These are phyloP conservation scores for Emmonsia crescens DNA, from an alignment of 2,329 filamentous ascomycete species.

Conservation along the genomic window DNA sequence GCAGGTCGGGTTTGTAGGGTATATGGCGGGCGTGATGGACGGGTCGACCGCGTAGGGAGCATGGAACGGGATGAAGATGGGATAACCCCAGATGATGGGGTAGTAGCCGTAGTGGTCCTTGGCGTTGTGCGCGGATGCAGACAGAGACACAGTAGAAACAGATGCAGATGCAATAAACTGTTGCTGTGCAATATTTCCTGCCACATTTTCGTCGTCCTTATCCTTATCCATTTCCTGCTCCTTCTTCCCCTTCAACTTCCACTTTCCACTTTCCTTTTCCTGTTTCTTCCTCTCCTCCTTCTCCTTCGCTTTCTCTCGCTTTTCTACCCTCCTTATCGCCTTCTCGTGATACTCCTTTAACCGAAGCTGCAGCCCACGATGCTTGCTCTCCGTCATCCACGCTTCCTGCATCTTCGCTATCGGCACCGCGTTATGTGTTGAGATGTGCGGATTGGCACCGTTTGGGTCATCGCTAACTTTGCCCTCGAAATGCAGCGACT, in stretches of 20 bases:
- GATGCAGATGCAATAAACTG: background rate
- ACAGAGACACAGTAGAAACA: background rate
- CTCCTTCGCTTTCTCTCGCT: background rate
- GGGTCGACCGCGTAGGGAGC: conserved; percentile 38
- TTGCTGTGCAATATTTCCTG: background rate
- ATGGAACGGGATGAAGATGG: conserved; percentile 37
- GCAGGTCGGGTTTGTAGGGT: conserved; percentile 37
- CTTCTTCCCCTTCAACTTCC: background rate
- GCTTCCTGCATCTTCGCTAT: conserved; percentile 10
- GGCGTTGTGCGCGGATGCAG: background rate
- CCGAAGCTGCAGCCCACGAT: conserved; percentile 21
- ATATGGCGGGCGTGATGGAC: conserved; percentile 30
- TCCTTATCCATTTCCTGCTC: no score
- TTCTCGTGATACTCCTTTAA: conserved; percentile 19
- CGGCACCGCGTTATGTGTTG: conserved; percentile 57
- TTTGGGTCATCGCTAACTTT: conserved; percentile 39
- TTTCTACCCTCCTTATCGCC: background rate
- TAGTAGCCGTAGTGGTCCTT: background rate
- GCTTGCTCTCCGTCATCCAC: background rate
- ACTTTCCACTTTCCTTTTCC: background rate
- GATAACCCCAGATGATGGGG: conserved; percentile 37
- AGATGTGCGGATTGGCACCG: conserved; percentile 55
- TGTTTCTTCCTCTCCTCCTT: background rate
- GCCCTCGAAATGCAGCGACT: conserved; percentile 30
- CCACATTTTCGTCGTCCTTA: background rate